phyloP scores from a whole-genome alignment of 352 stramenopile species.

The Phytophthora ohioensis region DNA sequence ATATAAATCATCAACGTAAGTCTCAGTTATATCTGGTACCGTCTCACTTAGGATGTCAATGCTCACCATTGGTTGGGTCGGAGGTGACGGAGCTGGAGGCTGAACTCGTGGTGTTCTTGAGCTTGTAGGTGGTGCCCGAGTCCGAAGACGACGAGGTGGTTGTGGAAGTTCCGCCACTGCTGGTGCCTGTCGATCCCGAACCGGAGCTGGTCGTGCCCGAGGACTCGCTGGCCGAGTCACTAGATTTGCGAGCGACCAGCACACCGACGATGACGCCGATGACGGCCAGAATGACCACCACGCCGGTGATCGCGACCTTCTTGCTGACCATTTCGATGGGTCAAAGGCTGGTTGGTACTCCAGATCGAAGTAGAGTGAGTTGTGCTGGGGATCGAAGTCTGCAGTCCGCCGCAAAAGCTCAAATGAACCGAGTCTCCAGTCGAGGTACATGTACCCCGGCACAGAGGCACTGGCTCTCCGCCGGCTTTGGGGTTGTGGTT shows the following conservation, averaged over 20 bases:
- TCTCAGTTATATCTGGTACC: slow-evolving; percentile 3
- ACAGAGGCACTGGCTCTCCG: slow-evolving; percentile 18
- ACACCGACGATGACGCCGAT: slow-evolving; percentile 59
- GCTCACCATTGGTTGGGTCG: slow-evolving; percentile 55
- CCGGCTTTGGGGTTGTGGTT: slow-evolving; percentile 32
- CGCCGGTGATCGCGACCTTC: slow-evolving; percentile 47
- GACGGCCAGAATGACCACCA: slow-evolving; percentile 57
- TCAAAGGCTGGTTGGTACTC: slow-evolving; percentile 16
- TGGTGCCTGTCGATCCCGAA: slow-evolving; percentile 26
- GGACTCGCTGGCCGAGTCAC: slow-evolving; percentile 43
- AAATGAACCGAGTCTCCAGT: slow-evolving; percentile 26
- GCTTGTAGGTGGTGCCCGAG: slow-evolving; percentile 38
- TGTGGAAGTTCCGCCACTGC: slow-evolving; percentile 12
- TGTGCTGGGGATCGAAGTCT: slow-evolving; percentile 6
- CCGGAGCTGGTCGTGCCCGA: slow-evolving; percentile 30
- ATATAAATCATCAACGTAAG: slow-evolving; percentile 24
- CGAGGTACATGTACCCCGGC: slow-evolving; percentile 12
- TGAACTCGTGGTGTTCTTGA: slow-evolving; percentile 33
- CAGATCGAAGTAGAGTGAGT: neutral
- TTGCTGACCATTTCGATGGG: slow-evolving; percentile 36
- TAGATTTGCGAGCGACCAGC: slow-evolving; percentile 41
- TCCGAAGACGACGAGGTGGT: slow-evolving; percentile 22
- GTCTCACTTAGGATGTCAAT: slow-evolving; percentile 20
- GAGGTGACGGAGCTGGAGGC: slow-evolving; percentile 50
- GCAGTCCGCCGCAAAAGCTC: slow-evolving; percentile 30